Evolutionary conservation across 805 yeast genomes (phyloP).

Genomic region (Candida dendrica): DNA sequence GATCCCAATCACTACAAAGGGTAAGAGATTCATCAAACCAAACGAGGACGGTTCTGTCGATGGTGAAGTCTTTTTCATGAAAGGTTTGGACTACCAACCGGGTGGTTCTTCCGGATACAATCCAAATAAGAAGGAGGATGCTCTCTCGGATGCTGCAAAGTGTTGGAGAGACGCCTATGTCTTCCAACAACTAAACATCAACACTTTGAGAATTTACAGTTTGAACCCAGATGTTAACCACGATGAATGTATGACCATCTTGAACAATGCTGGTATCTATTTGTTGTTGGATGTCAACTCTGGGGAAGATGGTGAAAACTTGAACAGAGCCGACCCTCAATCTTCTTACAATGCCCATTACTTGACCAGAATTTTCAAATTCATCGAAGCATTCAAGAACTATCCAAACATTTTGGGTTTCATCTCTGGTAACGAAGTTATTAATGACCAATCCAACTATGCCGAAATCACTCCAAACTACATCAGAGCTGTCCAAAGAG

Average conservation of each 20-base stretch:
- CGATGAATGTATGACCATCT: constrained; percentile 85
- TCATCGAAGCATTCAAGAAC: constrained; percentile 75
- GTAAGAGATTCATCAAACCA: constrained; percentile 55
- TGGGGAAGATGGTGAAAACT: constrained; percentile 57
- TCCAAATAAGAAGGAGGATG: constrained; percentile 40
- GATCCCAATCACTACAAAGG: constrained; percentile 49
- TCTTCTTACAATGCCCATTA: constrained; percentile 66
- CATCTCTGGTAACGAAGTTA: constrained; percentile 87
- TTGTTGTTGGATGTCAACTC: constrained; percentile 80
- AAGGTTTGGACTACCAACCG: constrained; percentile 89
- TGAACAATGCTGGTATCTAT: constrained; percentile 88
- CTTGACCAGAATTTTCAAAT: constrained; percentile 72
- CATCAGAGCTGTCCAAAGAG: constrained; percentile 88
- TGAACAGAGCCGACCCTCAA: constrained; percentile 65
- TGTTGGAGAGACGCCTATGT: constrained; percentile 79
- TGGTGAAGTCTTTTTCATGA: constrained; percentile 64
- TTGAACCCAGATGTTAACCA: constrained; percentile 80
- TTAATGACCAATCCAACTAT: constrained; percentile 64
- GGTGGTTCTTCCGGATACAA: constrained; percentile 72
- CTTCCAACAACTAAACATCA: constrained; percentile 75
- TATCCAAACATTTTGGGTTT: constrained; percentile 85
- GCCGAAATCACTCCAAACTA: constrained; percentile 64
- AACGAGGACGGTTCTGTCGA: constrained; percentile 32
- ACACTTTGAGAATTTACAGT: constrained; percentile 79
- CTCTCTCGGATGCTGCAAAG: constrained; percentile 56